phyloP scores from a whole-genome alignment of 495 filamentous ascomycete species.

The Hypoxylon fragiforme region DNA sequence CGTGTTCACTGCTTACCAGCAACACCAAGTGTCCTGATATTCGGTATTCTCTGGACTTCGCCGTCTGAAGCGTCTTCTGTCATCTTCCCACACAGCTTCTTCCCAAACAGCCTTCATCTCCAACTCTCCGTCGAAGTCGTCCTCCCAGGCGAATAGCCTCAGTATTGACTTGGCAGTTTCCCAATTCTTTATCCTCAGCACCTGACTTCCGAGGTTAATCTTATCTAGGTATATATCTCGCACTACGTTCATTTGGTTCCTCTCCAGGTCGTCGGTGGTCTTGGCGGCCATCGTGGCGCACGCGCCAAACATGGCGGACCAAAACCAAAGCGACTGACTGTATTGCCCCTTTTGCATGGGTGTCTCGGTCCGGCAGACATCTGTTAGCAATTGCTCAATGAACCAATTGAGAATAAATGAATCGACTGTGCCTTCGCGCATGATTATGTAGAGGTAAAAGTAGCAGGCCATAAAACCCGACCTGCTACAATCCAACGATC shows the following conservation, averaged over 20 bases:
- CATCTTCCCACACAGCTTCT: conserved; percentile 34
- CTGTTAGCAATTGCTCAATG: conserved; percentile 39
- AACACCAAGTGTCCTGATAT: conserved; percentile 5
- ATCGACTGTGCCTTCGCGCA: conserved; percentile 35
- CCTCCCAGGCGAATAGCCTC: conserved; percentile 38
- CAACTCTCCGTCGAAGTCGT: conserved; percentile 36
- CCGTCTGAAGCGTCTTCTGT: conserved; percentile 10
- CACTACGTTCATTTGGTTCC: conserved; percentile 30
- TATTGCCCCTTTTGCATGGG: conserved; percentile 36
- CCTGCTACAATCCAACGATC: conserved; percentile 35
- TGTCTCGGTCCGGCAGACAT: conserved; percentile 36
- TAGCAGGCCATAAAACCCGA: conserved; percentile 40
- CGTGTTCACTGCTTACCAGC: conserved; percentile 9
- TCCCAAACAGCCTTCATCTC: conserved; percentile 37
- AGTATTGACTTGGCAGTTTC: conserved; percentile 34
- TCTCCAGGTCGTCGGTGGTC: conserved; percentile 28
- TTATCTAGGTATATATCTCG: conserved; percentile 34
- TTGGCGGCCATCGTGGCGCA: conserved; percentile 34
- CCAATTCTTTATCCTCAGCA: conserved; percentile 34
- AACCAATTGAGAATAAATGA: conserved; percentile 40
- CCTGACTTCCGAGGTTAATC: conserved; percentile 29
- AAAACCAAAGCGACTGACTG: conserved; percentile 39
- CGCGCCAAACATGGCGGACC: conserved; percentile 39
- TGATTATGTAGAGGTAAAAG: conserved; percentile 41
- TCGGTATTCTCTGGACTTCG: conserved; percentile 14